Conservation (phyloP, 2,329 filamentous ascomycete genomes). For the Microascus cirrosus region DNA sequence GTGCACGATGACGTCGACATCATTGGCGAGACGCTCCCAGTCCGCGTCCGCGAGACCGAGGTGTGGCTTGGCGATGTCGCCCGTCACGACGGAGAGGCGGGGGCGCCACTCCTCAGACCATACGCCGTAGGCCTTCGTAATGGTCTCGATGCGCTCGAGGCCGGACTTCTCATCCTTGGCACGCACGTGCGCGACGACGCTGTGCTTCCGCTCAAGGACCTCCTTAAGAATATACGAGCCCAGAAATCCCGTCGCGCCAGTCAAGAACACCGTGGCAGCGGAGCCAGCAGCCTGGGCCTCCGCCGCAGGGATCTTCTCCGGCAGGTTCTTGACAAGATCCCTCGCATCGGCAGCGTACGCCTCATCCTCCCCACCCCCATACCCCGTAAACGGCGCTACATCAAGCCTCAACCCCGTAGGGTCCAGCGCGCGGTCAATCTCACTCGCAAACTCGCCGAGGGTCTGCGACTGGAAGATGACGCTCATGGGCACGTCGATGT, state of each 20-base stretch:
- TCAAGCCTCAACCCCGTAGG: conserved; percentile 17
- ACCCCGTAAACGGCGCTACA: conserved; percentile 8
- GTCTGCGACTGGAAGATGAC: conserved; percentile 17
- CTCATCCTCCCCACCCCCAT: conserved; percentile 15
- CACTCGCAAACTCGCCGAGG: conserved; percentile 15
- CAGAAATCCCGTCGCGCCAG: conserved; percentile 82
- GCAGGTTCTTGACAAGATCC: conserved; percentile 37
- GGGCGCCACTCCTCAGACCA: conserved; percentile 61
- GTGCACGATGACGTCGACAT: conserved; percentile 66
- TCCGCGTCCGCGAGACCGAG: conserved; percentile 58
- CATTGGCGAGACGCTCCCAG: conserved; percentile 55
- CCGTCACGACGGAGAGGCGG: conserved; percentile 57
- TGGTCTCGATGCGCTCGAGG: conserved; percentile 52
- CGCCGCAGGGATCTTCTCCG: conserved; percentile 20
- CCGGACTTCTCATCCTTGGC: conserved; percentile 50
- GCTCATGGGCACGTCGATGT: conserved; percentile 18
- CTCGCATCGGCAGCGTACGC: conserved; percentile 42
- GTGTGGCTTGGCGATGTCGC: conserved; percentile 60
- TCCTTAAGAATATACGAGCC: conserved; percentile 72
- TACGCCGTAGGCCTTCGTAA: conserved; percentile 65
- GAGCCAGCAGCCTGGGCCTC: conserved; percentile 14
- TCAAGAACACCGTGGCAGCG: conserved; percentile 60
- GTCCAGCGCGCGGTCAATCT: conserved; percentile 16
- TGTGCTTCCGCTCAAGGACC: conserved; percentile 49
- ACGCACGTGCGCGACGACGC: conserved; percentile 67